Conservation (phyloP, 2,329 filamentous ascomycete species). For the Zasmidium cellare region DNA sequence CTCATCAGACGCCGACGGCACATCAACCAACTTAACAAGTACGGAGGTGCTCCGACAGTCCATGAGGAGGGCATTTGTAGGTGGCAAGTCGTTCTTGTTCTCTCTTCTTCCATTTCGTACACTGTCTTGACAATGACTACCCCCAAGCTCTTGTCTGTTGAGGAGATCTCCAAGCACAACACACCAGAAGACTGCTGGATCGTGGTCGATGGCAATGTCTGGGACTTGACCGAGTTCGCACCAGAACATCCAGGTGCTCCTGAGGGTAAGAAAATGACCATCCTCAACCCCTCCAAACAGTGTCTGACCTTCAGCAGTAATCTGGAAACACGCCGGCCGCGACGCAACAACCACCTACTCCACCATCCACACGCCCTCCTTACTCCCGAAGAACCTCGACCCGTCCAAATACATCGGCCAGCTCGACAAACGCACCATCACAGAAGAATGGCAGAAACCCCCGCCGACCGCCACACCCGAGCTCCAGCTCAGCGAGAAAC, state of each 20-base stretch:
- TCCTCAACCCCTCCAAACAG: slow-evolving; percentile 7
- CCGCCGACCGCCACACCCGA: slow-evolving; percentile 32
- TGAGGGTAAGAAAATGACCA: slow-evolving; percentile 40
- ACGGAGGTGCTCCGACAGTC: neutral
- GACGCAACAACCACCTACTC: slow-evolving; percentile 57
- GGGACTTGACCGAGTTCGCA: slow-evolving; percentile 67
- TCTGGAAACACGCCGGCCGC: slow-evolving; percentile 53
- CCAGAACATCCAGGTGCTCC: slow-evolving; percentile 62
- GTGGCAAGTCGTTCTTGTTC: neutral
- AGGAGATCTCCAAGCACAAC: slow-evolving; percentile 34
- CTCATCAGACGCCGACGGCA: neutral
- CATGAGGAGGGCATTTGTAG: neutral
- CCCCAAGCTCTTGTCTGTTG: slow-evolving; percentile 20
- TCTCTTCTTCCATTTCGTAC: neutral
- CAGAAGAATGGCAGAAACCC: slow-evolving; percentile 31
- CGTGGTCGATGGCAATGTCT: slow-evolving; percentile 66
- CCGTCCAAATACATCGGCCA: slow-evolving; percentile 41
- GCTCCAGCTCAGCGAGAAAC: slow-evolving; percentile 40
- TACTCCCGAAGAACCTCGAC: slow-evolving; percentile 45
- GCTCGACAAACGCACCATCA: slow-evolving; percentile 30
- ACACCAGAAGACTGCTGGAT: slow-evolving; percentile 56
- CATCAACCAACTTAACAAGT: neutral
- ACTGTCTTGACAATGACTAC: slow-evolving; percentile 21
- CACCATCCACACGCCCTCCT: slow-evolving; percentile 50
- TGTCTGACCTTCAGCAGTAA: slow-evolving; percentile 37